Conservation (phyloP, 495 filamentous ascomycete species). For the Penicillium atrosanguineum region DNA sequence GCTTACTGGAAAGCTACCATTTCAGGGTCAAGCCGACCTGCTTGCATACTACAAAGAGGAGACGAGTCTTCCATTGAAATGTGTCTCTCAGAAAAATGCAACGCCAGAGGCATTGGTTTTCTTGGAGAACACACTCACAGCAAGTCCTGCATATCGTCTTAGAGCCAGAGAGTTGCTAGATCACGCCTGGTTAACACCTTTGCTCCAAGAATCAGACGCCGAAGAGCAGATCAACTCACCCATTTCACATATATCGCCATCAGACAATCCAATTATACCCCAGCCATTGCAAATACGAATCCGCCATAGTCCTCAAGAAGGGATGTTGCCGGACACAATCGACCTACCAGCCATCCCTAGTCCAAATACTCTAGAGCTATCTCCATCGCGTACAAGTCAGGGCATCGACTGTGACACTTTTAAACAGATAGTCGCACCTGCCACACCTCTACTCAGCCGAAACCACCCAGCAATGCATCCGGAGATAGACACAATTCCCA, state of each 20-base stretch:
- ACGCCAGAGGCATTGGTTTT: constrained; percentile 1
- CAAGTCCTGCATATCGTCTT: constrained; percentile 1
- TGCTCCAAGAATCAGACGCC: constrained; percentile 4
- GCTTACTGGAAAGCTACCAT: constrained; percentile 6
- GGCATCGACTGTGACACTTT: no score
- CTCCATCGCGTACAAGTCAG: no score
- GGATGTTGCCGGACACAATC: background rate
- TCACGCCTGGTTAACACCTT: constrained; percentile 6
- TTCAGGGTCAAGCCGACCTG: background rate
- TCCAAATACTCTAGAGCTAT: no score
- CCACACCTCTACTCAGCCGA: no score
- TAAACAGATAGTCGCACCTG: no score
- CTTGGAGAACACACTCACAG: constrained; percentile 1
- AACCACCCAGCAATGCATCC: no score
- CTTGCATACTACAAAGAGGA: constrained; percentile 7
- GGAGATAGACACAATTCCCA: no score
- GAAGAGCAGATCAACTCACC: background rate
- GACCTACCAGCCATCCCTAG: no score
- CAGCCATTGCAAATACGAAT: background rate
- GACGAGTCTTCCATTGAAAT: background rate
- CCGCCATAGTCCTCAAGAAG: background rate
- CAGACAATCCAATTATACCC: background rate
- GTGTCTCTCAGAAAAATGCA: background rate
- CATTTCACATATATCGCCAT: no score
- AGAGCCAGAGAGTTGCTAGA: constrained; percentile 5